phyloP scores from a whole-genome alignment of 2,329 filamentous ascomycete genomes.

The Phaeosphaeriaceae sp. region DNA sequence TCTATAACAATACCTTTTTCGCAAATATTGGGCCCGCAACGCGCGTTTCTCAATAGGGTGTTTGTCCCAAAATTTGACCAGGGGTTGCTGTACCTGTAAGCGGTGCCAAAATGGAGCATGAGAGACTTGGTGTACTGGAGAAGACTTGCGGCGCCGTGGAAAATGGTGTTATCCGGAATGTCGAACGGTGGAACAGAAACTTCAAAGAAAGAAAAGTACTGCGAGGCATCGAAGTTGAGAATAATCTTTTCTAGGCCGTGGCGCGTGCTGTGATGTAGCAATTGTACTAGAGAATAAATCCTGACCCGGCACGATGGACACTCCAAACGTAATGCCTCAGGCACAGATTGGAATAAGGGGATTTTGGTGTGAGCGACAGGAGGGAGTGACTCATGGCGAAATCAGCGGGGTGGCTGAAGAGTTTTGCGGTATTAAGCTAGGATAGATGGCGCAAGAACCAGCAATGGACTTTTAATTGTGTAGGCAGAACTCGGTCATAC shows the following conservation, averaged over 20 bases:
- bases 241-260: slow-evolving; percentile 20
- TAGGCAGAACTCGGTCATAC: not conserved
- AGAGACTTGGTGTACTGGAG: slow-evolving; percentile 11
- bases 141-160: slow-evolving; percentile 5
- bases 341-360: not conserved
- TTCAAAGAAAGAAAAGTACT: slow-evolving; percentile 22
- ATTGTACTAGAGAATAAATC: not conserved
- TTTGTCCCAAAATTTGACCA: slow-evolving; percentile 9
- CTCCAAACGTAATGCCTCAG: not conserved
- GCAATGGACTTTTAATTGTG: slow-evolving; percentile 2
- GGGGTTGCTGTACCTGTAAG: slow-evolving; percentile 1
- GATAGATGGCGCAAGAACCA: slow-evolving; percentile 4
- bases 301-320: not conserved
- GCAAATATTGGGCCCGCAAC: slow-evolving; percentile 5
- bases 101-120: slow-evolving; percentile 9
- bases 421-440: slow-evolving; percentile 12
- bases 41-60: not conserved
- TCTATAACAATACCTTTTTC: slow-evolving; percentile 12
- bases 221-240: slow-evolving; percentile 11
- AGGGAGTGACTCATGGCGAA: slow-evolving; percentile 12
- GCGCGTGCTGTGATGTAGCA: not conserved
- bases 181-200: slow-evolving; percentile 19
- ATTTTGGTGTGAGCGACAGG: not conserved
- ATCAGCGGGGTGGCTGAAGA: slow-evolving; percentile 6
- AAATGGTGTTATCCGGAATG: not conserved